Evolutionary conservation across 768 basidiomycete genomes (phyloP), one percentile per base, ranked within the genome.

Genomic region (Naematelia aurantialba): DNA sequence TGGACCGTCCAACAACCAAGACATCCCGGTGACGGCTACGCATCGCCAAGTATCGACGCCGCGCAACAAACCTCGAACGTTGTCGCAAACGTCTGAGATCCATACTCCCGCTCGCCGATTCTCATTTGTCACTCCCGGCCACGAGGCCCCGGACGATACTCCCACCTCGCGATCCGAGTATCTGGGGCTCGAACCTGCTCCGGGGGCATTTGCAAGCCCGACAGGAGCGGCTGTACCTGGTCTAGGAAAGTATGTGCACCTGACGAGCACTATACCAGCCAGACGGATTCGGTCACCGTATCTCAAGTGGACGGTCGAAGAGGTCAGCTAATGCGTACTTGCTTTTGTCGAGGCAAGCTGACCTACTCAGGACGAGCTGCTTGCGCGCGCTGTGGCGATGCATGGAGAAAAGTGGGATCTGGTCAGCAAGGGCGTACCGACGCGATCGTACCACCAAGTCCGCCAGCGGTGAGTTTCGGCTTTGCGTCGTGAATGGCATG

Each of bases 351-450:
- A 19, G 19, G 11, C 11, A 22, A 52, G 29, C 52, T 53, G 34
- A 53, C 19, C 11, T 30, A 26, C 5, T 12, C 51, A 73, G 72
- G 73, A 74, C 34, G 73, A 74, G 39, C 59, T 74, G 5, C 64
- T 74, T 2, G 68, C 73, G 48, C 31, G 73, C 49, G 73, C 70
- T 2, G 73, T 74, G 4, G 73, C 73, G 26, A 58, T 70, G 22
- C 68, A 74, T 55, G 73, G 73, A 1, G 70, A 74, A 52, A 74
- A 74, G 49, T 74, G 73, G 73, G 73, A 74, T 63, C 45, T 74
- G 54, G 73, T 74, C 39, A 59, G 55, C 27, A 74, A 74, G 56
- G 73, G 70, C 26, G 73, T 74, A 2, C 73, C 73, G 0, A 74
- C 73, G 0, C 29, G 73, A 31, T 64, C 61, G 5, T 74, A 74